Evolutionary conservation across 1,139 yeast genomes (phyloP).

Genomic region (Suhomyces atakaporum): DNA sequence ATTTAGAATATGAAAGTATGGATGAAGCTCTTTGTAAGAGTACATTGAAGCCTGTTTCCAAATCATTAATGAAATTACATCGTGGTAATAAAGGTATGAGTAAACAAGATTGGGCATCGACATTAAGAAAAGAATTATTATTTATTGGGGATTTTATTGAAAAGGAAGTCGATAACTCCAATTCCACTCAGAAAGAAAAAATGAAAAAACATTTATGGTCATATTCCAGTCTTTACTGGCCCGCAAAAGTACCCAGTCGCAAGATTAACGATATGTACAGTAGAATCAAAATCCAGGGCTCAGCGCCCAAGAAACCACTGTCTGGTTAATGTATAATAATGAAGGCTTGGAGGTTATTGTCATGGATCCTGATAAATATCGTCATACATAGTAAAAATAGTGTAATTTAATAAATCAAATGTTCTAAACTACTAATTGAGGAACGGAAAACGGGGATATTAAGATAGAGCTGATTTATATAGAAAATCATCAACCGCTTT

Average conservation of each 20-base stretch:
- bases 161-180: constrained; percentile 7
- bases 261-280: constrained; percentile 85
- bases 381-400: too few relatives aligned
- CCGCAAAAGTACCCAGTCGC: constrained; percentile 79
- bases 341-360: neutral
- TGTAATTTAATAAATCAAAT: too few relatives aligned
- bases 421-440: too few relatives aligned
- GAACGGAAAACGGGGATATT: too few relatives aligned
- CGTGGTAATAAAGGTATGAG: constrained; percentile 82
- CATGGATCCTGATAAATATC: neutral
- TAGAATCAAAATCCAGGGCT: constrained; percentile 44
- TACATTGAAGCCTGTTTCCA: constrained; percentile 69
- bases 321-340: constrained; percentile 4
- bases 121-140: constrained; percentile 71
- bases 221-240: constrained; percentile 91
- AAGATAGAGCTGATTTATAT: too few relatives aligned
- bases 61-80: constrained; percentile 71
- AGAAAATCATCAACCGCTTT: too few relatives aligned
- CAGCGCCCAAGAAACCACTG: constrained; percentile 11
- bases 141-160: constrained; percentile 76
- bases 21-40: constrained; percentile 72
- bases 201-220: constrained; percentile 81
- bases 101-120: constrained; percentile 79
- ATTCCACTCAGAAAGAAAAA: constrained; percentile 23
- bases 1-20: constrained; percentile 75